A percentile compares a stretch with the other conserved stretches of the same genome.
These are phyloP conservation scores for Jimgerdemannia flammicorona DNA, from an alignment of 192 early-diverging fungal genomes.

Conservation along the genomic window DNA sequence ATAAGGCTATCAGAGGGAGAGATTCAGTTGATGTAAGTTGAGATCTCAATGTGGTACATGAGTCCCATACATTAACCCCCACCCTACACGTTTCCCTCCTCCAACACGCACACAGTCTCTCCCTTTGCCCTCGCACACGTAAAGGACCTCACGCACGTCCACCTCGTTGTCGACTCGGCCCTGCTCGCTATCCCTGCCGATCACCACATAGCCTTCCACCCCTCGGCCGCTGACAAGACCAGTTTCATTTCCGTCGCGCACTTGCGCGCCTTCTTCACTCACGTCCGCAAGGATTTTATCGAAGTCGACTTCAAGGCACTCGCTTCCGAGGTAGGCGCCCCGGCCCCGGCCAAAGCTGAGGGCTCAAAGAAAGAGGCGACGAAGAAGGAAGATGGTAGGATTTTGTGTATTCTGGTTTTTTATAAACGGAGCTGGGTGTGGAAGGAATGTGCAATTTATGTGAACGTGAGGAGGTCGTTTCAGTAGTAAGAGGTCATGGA, in stretches of 20 bases:
- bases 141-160: slow-evolving; percentile 53
- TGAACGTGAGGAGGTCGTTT: no score
- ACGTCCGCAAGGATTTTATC: slow-evolving; percentile 42
- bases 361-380: neutral
- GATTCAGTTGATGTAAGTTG: no score
- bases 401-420: neutral
- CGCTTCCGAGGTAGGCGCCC: slow-evolving; percentile 37
- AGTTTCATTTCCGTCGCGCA: slow-evolving; percentile 54
- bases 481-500: no score
- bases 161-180: slow-evolving; percentile 70
- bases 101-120: slow-evolving; percentile 46
- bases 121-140: slow-evolving; percentile 72
- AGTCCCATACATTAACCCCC: no score
- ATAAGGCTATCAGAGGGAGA: no score
- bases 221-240: slow-evolving; percentile 48
- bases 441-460: no score
- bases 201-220: slow-evolving; percentile 62
- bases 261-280: slow-evolving; percentile 54
- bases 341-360: slow-evolving; percentile 5
- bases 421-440: neutral
- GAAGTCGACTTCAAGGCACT: slow-evolving; percentile 51
- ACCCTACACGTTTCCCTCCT: neutral
- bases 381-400: neutral
- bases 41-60: no score
- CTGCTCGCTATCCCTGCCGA: slow-evolving; percentile 43